Percentiles rank a stretch among this genome's conserved stretches.
These are phyloP conservation scores for Pterocarpus macrocarpus DNA, from an alignment of 306 rosid species.

Conservation along the genomic window DNA sequence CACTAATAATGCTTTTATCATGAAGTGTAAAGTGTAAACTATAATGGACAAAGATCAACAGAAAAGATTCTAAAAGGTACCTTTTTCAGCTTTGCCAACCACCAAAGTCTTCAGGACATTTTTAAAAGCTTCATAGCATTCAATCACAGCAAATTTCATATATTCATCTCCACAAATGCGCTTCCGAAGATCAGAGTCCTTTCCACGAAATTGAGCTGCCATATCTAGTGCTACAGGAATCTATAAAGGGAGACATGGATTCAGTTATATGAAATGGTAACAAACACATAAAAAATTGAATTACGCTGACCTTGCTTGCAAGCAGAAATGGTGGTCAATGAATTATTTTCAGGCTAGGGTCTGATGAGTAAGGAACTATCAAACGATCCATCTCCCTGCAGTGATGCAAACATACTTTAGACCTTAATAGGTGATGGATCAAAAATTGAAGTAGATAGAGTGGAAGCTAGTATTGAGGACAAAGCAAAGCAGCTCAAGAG, in stretches of 20 bases:
- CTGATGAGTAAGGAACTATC: slow-evolving; percentile 94
- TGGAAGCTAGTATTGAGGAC: slow-evolving; percentile 34
- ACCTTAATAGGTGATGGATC: slow-evolving; percentile 27
- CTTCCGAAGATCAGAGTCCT: slow-evolving; percentile 92
- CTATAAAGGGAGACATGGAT: slow-evolving; percentile 59
- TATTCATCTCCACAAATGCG: slow-evolving; percentile 93
- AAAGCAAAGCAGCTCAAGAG: slow-evolving; percentile 36
- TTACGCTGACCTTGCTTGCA: slow-evolving; percentile 86
- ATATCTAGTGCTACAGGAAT: slow-evolving; percentile 92
- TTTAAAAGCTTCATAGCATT: slow-evolving; percentile 89
- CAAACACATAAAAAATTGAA: slow-evolving; percentile 37
- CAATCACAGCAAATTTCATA: slow-evolving; percentile 94
- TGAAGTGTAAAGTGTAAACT: slow-evolving; percentile 17
- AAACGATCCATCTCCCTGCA: slow-evolving; percentile 97
- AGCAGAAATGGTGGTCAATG: slow-evolving; percentile 99
- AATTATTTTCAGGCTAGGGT: slow-evolving; percentile 84
- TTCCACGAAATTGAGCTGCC: slow-evolving; percentile 92
- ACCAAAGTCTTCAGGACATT: slow-evolving; percentile 70
- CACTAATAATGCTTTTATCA: not conserved
- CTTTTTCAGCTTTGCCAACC: slow-evolving; percentile 91
- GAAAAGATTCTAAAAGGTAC: slow-evolving; percentile 54
- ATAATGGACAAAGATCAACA: slow-evolving; percentile 39
- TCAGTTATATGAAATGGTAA: slow-evolving; percentile 47
- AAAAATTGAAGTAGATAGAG: too few species aligned
- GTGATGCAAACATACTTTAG: slow-evolving; percentile 53